Base-by-base conservation (phyloP, 305 asterid genomes). In the Stenogyne calaminthoides region DNA sequence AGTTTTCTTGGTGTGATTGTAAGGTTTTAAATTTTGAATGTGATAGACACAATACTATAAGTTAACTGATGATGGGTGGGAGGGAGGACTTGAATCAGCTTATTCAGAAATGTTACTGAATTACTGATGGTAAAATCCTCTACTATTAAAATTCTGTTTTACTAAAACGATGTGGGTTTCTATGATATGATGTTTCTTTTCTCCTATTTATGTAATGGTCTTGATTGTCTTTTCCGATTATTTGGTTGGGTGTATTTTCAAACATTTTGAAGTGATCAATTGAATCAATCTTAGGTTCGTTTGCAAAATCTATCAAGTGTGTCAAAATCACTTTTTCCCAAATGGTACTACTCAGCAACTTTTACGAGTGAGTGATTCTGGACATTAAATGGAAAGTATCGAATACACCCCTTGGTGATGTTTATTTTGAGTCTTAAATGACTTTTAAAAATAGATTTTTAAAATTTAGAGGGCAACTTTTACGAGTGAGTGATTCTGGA, bases 71-170 rank as follows among this genome's bases (percentile, higher is more conserved):
- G 56, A 49, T 49, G 56, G 4, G 59, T 51, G 56, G 4, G 59
- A 36, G 12, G 77, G 76, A 77, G 80, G 82, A 70, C 25, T 36
- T 9, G 64, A 61, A 47, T 72, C 78, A 72, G 64, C 51, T 34
- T 71, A 36, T 49, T 15, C 56, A 49, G 56, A 49, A 49, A 6
- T 73, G 18, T 64, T 64, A 9, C 27, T 64, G 46, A 40, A 5
- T 44, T 25, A 20, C 46, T 14, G 18, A 64, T 34, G 56, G 7
- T 7, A 49, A 16, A 49, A 49, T 49, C 22, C 56, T 49, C 56
- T 16, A 49, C 22, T 6, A 49, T 12, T 49, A 49, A 49, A 20
- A 15, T 49, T 49, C 20, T 49, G 10, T 19, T 49, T 46, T 18
- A n/a, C 54, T 46, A 46, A 46, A 46, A 47, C 55, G 0, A 49